These are phyloP conservation scores for Colletotrichum neosansevieriae DNA, from an alignment of 2,329 filamentous ascomycete species.

Conservation along the genomic window DNA sequence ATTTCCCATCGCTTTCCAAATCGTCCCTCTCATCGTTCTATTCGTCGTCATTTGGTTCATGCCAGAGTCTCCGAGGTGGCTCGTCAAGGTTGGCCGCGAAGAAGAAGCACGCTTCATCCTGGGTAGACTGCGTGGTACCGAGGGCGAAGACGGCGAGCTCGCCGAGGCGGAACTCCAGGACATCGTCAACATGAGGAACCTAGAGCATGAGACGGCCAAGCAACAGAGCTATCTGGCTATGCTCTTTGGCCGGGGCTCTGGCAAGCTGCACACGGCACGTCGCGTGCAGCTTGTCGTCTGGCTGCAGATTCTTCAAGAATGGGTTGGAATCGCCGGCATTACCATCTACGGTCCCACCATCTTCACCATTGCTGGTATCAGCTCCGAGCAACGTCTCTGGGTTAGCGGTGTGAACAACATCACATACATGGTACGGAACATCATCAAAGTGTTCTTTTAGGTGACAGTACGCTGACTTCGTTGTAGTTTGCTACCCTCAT, in stretches of 20 bases:
- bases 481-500: constrained; percentile 70
- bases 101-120: constrained; percentile 77
- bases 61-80: constrained; percentile 76
- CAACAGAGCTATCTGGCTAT: constrained; percentile 73
- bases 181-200: constrained; percentile 64
- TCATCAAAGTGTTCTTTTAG: neutral
- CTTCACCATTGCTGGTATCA: constrained; percentile 76
- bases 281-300: constrained; percentile 78
- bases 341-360: constrained; percentile 71
- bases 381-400: constrained; percentile 71
- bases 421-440: constrained; percentile 57
- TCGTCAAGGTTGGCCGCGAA: constrained; percentile 74
- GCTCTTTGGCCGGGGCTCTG: constrained; percentile 75
- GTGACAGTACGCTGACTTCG: neutral
- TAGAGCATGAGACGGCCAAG: constrained; percentile 71
- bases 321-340: constrained; percentile 77
- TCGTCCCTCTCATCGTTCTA: constrained; percentile 70
- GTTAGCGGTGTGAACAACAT: constrained; percentile 68
- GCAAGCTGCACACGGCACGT: constrained; percentile 73
- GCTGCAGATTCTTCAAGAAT: constrained; percentile 79
- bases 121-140: constrained; percentile 70
- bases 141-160: constrained; percentile 54
- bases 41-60: constrained; percentile 72
- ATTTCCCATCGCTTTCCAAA: constrained; percentile 79
- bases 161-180: constrained; percentile 75